Evolutionary conservation across 148 eudicot genomes (phyloP), one percentile per base, ranked within the genome.

Genomic region (Rhododendron ovatum): DNA sequence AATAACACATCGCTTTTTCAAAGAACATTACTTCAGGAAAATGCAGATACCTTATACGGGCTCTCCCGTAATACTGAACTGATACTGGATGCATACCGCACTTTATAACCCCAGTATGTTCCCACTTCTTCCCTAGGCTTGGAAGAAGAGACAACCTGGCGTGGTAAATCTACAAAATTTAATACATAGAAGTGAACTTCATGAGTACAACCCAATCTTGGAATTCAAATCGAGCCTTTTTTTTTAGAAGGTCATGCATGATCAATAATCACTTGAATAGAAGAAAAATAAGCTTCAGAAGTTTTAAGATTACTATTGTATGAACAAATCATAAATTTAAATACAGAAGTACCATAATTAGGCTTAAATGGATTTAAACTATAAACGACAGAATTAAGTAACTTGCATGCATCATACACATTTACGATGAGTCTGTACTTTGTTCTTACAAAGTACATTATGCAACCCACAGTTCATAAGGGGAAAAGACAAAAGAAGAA

Each of bases 71-170:
- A 86, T 57, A 93, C 98, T 87, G 95, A 93, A 87, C 93, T 97
- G 86, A 97, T 88, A 86, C 91, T 95, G 80, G 99, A 89, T 87
- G 99, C 99, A 90, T 97, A 94, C 73, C 99, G 89, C 78, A 95
- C 98, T 89, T 91, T 97, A 88, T 97, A 97, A n/a, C 99, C 99
- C 99, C 99, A 95, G 87, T 95, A 97, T 91, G 87, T 91, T 69
- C 98, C 96, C 81, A 83, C 90, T 91, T 92, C 94, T 87, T 97
- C 94, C 89, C 88, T 88, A 33, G 99, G 99, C 87, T 86, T 90
- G 71, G 92, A 90, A 87, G 96, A 91, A 55, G 96, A 86, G 59
- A 95, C 98, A 86, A 95, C 88, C 91, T 92, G 93, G 82, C 81
- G 96, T 53, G 86, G 83, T 20, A 81, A 81, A 80, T 85, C 98